Conservation (phyloP, 352 stramenopile genomes). For the Pythium rhizo-oryzae region DNA sequence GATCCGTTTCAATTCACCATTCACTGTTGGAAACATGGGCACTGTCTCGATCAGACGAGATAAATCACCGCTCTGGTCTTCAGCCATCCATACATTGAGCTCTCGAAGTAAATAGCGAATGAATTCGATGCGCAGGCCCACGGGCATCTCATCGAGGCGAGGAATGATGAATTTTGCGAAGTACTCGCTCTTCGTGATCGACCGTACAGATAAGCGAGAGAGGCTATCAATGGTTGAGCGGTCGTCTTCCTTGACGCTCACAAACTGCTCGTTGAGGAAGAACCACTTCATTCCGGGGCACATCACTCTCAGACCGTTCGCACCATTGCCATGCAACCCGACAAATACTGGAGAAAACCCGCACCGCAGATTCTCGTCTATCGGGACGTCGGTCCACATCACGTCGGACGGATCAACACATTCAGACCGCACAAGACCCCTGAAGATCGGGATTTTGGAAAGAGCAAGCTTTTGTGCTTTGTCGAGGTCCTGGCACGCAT, state of each 20-base stretch:
- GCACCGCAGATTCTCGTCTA: background rate
- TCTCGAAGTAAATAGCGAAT: slow-evolving; percentile 51
- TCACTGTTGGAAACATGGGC: slow-evolving; percentile 64
- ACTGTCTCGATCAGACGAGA: slow-evolving; percentile 44
- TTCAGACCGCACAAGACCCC: slow-evolving; percentile 32
- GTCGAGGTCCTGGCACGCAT: slow-evolving; percentile 40
- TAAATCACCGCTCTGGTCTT: slow-evolving; percentile 49
- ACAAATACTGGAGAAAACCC: slow-evolving; percentile 7
- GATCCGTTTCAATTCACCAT: slow-evolving; percentile 57
- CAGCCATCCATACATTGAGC: slow-evolving; percentile 37
- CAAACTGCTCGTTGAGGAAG: slow-evolving; percentile 54
- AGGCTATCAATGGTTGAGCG: slow-evolving; percentile 9
- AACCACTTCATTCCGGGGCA: slow-evolving; percentile 37
- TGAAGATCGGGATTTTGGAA: slow-evolving; percentile 54
- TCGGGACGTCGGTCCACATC: slow-evolving; percentile 5
- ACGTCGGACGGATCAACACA: slow-evolving; percentile 26
- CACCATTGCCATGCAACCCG: slow-evolving; percentile 4
- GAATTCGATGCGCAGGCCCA: slow-evolving; percentile 36
- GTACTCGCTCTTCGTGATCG: slow-evolving; percentile 52
- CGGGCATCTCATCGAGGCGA: slow-evolving; percentile 31
- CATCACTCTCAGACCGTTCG: background rate
- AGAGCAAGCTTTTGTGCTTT: slow-evolving; percentile 37
- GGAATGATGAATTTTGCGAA: slow-evolving; percentile 55
- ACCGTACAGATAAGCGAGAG: slow-evolving; percentile 32
- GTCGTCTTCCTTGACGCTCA: slow-evolving; percentile 53